Conservation (phyloP, 352 stramenopile genomes). For the Pythium plurisporium region DNA sequence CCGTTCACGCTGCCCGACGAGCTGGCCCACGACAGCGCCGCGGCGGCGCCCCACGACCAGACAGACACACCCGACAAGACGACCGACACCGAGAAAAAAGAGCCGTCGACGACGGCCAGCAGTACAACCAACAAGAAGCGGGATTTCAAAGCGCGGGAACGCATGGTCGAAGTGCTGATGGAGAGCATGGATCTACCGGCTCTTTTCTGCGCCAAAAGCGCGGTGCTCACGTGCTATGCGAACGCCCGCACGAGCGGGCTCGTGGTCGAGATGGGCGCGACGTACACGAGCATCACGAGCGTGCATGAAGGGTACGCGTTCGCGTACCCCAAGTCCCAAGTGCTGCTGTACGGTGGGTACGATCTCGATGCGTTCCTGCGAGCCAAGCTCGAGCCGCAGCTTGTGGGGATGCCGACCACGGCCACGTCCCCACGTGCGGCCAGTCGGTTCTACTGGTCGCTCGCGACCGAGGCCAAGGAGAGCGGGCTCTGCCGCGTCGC, state of each 20-base stretch:
- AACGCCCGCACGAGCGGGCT: conserved; percentile 77
- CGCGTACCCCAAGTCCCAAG: conserved; percentile 53
- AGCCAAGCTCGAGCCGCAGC: conserved; percentile 43
- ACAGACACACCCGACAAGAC: not conserved
- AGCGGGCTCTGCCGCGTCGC: conserved; percentile 67
- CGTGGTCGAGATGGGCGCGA: conserved; percentile 76
- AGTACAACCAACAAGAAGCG: conserved; percentile 40
- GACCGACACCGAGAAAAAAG: conserved; percentile 17
- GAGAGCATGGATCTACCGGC: conserved; percentile 68
- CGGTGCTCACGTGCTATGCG: conserved; percentile 78
- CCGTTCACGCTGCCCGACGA: conserved; percentile 57
- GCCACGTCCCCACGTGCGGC: not conserved
- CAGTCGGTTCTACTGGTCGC: conserved; percentile 37
- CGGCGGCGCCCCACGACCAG: not conserved
- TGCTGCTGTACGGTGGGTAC: conserved; percentile 52
- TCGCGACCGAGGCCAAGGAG: conserved; percentile 69
- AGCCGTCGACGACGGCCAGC: not conserved
- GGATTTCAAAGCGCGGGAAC: conserved; percentile 45
- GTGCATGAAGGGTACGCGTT: conserved; percentile 80
- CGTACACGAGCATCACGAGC: conserved; percentile 69
- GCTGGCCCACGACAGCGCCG: conserved; percentile 12
- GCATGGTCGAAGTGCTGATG: conserved; percentile 81
- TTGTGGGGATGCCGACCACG: conserved; percentile 9
- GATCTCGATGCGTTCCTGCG: conserved; percentile 65
- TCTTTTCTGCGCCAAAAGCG: conserved; percentile 79